Percentiles rank a stretch among this genome's conserved stretches.
These are phyloP conservation scores for Colletotrichum orbiculare DNA, from an alignment of 2,329 filamentous ascomycete genomes.

Conservation along the genomic window DNA sequence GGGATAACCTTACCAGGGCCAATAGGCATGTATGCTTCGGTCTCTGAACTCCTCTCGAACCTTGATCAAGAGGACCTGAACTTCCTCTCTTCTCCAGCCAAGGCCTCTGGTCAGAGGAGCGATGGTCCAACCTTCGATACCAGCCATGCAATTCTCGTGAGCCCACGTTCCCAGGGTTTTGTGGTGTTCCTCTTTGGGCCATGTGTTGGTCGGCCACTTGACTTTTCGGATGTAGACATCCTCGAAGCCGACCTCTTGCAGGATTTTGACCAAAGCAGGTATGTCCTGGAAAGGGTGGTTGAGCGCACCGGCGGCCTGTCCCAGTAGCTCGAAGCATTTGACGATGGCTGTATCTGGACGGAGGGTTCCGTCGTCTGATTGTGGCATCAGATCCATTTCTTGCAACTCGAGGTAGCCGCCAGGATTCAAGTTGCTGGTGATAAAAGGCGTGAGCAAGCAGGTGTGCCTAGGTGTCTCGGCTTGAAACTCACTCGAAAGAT, in stretches of 20 bases:
- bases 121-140: neutral
- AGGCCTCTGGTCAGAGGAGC: neutral
- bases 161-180: neutral
- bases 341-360: slow-evolving; percentile 39
- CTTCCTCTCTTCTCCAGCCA: neutral
- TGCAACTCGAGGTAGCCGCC: slow-evolving; percentile 57
- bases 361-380: slow-evolving; percentile 55
- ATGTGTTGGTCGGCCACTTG: neutral
- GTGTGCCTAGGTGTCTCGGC: neutral
- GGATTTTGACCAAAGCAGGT: neutral
- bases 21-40: neutral
- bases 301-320: slow-evolving; percentile 44
- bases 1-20: neutral
- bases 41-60: neutral
- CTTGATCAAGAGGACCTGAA: neutral
- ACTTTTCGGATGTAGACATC: neutral
- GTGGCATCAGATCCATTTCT: slow-evolving; percentile 52
- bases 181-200: neutral
- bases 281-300: slow-evolving; percentile 31
- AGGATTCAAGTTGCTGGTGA: slow-evolving; percentile 46
- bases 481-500: neutral
- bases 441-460: neutral
- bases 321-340: slow-evolving; percentile 45
- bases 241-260: neutral
- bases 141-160: neutral